These are phyloP conservation scores for Fomitopsis pinicola DNA, from an alignment of 1,284 basidiomycete species.

Conservation along the genomic window DNA sequence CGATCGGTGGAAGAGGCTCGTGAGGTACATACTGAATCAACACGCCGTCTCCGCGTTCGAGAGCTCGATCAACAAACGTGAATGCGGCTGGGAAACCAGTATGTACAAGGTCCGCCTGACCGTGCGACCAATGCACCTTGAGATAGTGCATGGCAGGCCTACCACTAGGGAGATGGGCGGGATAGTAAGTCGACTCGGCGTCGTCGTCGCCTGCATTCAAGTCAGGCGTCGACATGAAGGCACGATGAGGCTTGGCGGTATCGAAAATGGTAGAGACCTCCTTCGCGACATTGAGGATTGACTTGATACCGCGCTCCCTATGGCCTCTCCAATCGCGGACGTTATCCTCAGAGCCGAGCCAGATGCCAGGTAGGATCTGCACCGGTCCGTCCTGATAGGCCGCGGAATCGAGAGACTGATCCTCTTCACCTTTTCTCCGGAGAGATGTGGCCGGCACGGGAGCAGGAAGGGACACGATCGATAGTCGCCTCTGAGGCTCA, in stretches of 20 bases:
- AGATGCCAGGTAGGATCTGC: constrained; percentile 87
- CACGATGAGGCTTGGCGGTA: constrained; percentile 41
- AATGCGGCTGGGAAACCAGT: constrained; percentile 77
- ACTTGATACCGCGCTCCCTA: constrained; percentile 69
- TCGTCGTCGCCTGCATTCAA: constrained; percentile 34
- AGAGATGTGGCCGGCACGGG: constrained; percentile 43
- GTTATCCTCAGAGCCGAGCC: constrained; percentile 93
- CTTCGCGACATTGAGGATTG: constrained; percentile 93
- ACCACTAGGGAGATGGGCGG: constrained; percentile 57
- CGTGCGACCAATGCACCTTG: constrained; percentile 94
- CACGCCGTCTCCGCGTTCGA: constrained; percentile 72
- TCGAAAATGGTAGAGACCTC: constrained; percentile 84
- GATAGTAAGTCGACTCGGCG: constrained; percentile 50
- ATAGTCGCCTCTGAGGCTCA: constrained; percentile 43
- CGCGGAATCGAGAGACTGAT: constrained; percentile 42
- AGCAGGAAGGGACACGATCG: constrained; percentile 60
- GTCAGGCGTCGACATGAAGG: constrained; percentile 67
- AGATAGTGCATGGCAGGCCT: constrained; percentile 84
- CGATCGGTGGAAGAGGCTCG: constrained; percentile 5
- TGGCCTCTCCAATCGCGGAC: constrained; percentile 75
- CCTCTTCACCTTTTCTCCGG: constrained; percentile 66
- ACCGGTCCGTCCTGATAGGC: constrained; percentile 87
- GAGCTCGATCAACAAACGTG: constrained; percentile 74
- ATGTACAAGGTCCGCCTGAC: constrained; percentile 81
- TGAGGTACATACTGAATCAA: constrained; percentile 75